phyloP scores from a whole-genome alignment of 2,329 filamentous ascomycete species.

The Fusarium sororula region DNA sequence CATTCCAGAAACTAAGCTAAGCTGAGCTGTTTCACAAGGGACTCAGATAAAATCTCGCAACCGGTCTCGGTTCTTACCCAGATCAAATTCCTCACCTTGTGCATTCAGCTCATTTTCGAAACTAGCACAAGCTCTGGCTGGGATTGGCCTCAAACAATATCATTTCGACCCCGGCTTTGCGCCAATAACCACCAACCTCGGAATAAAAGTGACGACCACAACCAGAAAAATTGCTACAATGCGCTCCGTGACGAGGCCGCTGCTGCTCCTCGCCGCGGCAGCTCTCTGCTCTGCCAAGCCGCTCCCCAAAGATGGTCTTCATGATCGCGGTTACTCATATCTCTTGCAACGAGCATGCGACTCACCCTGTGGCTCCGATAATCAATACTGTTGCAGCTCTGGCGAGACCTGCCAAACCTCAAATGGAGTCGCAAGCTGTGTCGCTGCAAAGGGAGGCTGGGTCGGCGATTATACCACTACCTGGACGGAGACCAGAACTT shows the following conservation, averaged over 20 bases:
- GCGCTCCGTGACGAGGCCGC: conserved; percentile 40
- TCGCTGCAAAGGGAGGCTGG: conserved; percentile 47
- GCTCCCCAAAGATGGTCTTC: conserved; percentile 59
- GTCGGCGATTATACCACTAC: conserved; percentile 61
- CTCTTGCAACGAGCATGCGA: conserved; percentile 61
- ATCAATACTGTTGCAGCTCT: conserved; percentile 64
- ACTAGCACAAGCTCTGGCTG: conserved; percentile 9
- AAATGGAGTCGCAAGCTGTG: conserved; percentile 60
- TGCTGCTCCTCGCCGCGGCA: conserved; percentile 52
- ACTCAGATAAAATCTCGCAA: conserved; percentile 23
- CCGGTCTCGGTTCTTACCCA: not conserved
- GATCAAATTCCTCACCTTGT: conserved; percentile 1
- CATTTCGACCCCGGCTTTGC: conserved; percentile 5
- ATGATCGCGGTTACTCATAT: conserved; percentile 59
- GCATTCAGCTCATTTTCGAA: conserved; percentile 13
- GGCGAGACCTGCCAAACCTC: conserved; percentile 62
- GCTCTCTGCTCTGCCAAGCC: conserved; percentile 54
- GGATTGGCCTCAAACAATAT: conserved; percentile 22
- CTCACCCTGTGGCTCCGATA: conserved; percentile 63
- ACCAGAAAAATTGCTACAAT: conserved; percentile 22
- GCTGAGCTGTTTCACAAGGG: conserved; percentile 24
- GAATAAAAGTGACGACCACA: not conserved
- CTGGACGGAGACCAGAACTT: conserved; percentile 68
- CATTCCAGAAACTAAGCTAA: conserved; percentile 11
- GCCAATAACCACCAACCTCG: conserved; percentile 1